These are phyloP conservation scores for Melaleuca quinquenervia DNA, from an alignment of 345 rosid species.

Conservation along the genomic window DNA sequence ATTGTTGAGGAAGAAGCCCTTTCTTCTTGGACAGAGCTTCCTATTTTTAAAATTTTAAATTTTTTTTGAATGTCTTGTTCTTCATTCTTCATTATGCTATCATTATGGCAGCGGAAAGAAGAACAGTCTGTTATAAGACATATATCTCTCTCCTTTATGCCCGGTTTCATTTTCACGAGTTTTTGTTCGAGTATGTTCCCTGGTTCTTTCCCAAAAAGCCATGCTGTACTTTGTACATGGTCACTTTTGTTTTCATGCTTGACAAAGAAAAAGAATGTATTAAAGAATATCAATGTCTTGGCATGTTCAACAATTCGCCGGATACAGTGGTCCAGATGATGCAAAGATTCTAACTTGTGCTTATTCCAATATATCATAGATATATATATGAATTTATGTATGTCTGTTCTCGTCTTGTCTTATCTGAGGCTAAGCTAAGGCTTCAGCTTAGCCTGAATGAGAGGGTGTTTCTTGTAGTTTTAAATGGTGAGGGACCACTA, in stretches of 20 bases:
- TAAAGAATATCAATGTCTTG: background rate
- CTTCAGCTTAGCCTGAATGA: background rate
- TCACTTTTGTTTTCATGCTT: background rate
- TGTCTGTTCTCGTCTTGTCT: background rate
- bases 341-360: background rate
- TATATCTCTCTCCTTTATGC: background rate
- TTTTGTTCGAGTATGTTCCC: background rate
- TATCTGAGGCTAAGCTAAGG: background rate
- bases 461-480: background rate
- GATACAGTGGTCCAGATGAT: slow-evolving; percentile 3
- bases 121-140: background rate
- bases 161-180: background rate
- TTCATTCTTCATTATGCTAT: background rate
- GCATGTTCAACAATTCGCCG: background rate
- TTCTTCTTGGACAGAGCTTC: background rate
- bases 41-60: no score
- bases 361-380: background rate
- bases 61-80: background rate
- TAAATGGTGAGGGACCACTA: slow-evolving; percentile 4
- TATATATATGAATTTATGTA: background rate
- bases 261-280: background rate
- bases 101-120: background rate
- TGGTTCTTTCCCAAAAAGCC: background rate
- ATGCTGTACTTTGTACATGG: background rate
- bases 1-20: background rate